These are phyloP conservation scores for Metschnikowia cubensis DNA, from an alignment of 805 yeast genomes.

Conservation along the genomic window DNA sequence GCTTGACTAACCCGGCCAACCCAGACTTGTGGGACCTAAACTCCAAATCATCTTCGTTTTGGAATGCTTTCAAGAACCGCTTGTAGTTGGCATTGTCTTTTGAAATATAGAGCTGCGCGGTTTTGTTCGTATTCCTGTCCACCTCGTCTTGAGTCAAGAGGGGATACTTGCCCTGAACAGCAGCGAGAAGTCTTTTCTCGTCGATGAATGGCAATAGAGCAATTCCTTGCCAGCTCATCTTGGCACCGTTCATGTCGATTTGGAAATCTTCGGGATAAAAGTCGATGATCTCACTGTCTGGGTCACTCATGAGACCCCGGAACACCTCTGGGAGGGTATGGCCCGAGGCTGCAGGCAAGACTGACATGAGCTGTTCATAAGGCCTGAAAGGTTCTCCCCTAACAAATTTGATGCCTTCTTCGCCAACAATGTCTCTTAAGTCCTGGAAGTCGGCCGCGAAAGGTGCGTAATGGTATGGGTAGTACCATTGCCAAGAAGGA, in stretches of 20 bases:
- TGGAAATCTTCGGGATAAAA: constrained; percentile 86
- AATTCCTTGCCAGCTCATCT: constrained; percentile 93
- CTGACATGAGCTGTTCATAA: constrained; percentile 91
- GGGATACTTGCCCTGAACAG: constrained; percentile 62
- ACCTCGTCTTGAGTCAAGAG: constrained; percentile 63
- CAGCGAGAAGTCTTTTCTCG: constrained; percentile 63
- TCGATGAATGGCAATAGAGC: constrained; percentile 89
- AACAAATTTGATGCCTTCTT: constrained; percentile 51
- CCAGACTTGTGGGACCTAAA: constrained; percentile 52
- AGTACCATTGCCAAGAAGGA: constrained; percentile 98
- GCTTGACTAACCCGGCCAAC: constrained; percentile 52
- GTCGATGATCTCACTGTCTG: constrained; percentile 79
- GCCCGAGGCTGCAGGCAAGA: constrained; percentile 89
- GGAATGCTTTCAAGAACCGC: constrained; percentile 32
- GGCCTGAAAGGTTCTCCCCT: constrained; percentile 82
- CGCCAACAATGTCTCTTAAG: constrained; percentile 42
- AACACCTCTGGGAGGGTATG: constrained; percentile 80
- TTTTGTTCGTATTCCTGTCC: constrained; percentile 63
- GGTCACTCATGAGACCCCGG: constrained; percentile 74
- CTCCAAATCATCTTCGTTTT: constrained; percentile 30
- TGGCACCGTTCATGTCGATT: constrained; percentile 93
- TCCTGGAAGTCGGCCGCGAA: constrained; percentile 84
- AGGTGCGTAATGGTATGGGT: constrained; percentile 97
- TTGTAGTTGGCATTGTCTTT: constrained; percentile 51
- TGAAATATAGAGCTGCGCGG: constrained; percentile 68